Evolutionary conservation across 495 filamentous ascomycete genomes (phyloP).

Genomic region (Cudoniella acicularis): DNA sequence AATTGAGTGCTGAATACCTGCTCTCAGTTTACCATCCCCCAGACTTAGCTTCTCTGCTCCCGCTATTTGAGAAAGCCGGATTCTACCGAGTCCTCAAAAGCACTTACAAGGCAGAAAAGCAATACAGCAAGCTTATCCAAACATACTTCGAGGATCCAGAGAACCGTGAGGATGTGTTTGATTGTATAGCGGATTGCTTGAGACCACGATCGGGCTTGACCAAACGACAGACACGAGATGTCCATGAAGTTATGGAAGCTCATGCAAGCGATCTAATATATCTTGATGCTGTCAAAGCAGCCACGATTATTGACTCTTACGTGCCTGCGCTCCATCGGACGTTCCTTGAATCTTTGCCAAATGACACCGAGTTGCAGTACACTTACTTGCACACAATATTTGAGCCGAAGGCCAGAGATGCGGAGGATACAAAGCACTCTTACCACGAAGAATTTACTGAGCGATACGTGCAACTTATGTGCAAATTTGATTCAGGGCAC

Average conservation of each 20-base stretch:
- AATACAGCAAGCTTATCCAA: slow-evolving; percentile 73
- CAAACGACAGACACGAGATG: slow-evolving; percentile 71
- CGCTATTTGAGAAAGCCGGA: slow-evolving; percentile 70
- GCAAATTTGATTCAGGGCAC: slow-evolving; percentile 73
- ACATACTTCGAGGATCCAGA: slow-evolving; percentile 84
- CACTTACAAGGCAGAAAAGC: slow-evolving; percentile 75
- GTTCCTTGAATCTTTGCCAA: slow-evolving; percentile 60
- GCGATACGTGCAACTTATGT: slow-evolving; percentile 86
- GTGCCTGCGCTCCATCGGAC: slow-evolving; percentile 69
- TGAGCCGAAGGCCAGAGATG: slow-evolving; percentile 56
- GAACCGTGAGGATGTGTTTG: slow-evolving; percentile 68
- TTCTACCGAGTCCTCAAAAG: slow-evolving; percentile 95
- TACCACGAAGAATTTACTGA: slow-evolving; percentile 61
- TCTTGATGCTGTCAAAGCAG: slow-evolving; percentile 65
- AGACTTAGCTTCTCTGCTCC: slow-evolving; percentile 69
- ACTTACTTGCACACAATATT: slow-evolving; percentile 74
- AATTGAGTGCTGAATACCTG: slow-evolving; percentile 92
- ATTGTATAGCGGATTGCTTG: slow-evolving; percentile 76
- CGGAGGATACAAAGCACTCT: slow-evolving; percentile 31
- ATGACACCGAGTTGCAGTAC: slow-evolving; percentile 64
- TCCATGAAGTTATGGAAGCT: slow-evolving; percentile 65
- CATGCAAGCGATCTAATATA: slow-evolving; percentile 65
- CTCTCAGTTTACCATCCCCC: slow-evolving; percentile 90
- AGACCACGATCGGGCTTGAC: slow-evolving; percentile 64
- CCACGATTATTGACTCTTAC: slow-evolving; percentile 62